Conservation (phyloP, 2,329 filamentous ascomycete species). For the Exophiala aquamarina region DNA sequence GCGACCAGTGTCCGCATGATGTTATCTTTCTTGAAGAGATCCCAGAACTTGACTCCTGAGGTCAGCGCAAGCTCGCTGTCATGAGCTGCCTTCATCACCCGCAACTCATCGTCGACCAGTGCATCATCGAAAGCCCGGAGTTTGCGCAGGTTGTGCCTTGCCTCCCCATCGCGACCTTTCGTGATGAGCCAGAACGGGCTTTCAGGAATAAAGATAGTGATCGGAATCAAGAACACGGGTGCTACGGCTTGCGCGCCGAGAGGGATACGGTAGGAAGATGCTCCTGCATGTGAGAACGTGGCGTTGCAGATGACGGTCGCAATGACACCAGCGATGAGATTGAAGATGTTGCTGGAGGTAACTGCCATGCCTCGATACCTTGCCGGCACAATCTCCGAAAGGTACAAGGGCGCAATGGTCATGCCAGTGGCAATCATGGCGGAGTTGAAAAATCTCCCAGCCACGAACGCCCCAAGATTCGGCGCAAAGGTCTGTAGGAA, state of each 20-base stretch:
- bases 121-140: constrained; percentile 34
- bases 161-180: constrained; percentile 33
- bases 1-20: constrained; percentile 37
- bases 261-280: too few relatives aligned
- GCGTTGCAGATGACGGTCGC: too few relatives aligned
- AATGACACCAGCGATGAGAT: too few relatives aligned
- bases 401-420: too few relatives aligned
- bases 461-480: constrained; percentile 35
- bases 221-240: not conserved
- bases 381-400: too few relatives aligned
- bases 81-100: constrained; percentile 33
- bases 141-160: constrained; percentile 33
- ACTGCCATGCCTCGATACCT: too few relatives aligned
- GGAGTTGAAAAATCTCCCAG: constrained; percentile 35
- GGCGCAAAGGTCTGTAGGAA: constrained; percentile 39
- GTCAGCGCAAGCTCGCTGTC: constrained; percentile 30
- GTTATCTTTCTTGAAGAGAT: constrained; percentile 36
- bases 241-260: not conserved
- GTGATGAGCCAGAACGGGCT: constrained; percentile 2
- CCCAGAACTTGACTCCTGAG: constrained; percentile 33
- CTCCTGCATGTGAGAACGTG: too few relatives aligned
- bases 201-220: not conserved
- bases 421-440: constrained; percentile 27
- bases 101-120: constrained; percentile 35
- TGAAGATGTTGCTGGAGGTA: too few relatives aligned